Evolutionary conservation across 2,329 filamentous ascomycete genomes (phyloP).

Genomic region (Metarhizium humberi): DNA sequence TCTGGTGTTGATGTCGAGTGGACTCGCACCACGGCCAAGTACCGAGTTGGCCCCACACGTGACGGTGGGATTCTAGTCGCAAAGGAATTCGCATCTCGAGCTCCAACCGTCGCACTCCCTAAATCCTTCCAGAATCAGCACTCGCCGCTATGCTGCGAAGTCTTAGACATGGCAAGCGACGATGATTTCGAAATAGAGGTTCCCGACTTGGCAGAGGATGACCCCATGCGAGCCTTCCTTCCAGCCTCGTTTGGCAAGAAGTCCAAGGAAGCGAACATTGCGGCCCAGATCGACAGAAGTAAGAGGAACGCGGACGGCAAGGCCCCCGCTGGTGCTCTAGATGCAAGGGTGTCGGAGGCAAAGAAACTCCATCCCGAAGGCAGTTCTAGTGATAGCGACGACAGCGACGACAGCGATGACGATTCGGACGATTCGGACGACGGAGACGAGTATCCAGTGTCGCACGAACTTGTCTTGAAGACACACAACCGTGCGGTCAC

Average conservation of each 20-base stretch:
- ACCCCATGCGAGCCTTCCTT: conserved; percentile 67
- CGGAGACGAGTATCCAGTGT: conserved; percentile 82
- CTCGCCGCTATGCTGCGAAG: not conserved
- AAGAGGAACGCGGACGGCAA: conserved; percentile 41
- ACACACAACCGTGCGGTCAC: conserved; percentile 87
- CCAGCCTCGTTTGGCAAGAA: conserved; percentile 82
- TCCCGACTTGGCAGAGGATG: conserved; percentile 48
- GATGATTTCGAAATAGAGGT: conserved; percentile 49
- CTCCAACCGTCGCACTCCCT: not conserved
- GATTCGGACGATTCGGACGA: conserved; percentile 45
- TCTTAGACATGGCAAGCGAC: conserved; percentile 44
- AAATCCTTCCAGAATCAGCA: not conserved
- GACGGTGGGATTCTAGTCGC: not conserved
- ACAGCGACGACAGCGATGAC: conserved; percentile 12
- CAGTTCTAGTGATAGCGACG: conserved; percentile 10
- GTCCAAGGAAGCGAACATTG: conserved; percentile 61
- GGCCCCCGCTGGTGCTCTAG: not conserved
- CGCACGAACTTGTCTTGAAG: conserved; percentile 86
- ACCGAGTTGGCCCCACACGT: not conserved
- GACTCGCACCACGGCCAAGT: not conserved
- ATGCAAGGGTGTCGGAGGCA: conserved; percentile 8
- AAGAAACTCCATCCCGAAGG: conserved; percentile 8
- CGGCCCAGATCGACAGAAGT: conserved; percentile 71
- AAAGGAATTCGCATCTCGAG: not conserved
- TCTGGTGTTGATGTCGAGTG: no score